phyloP scores from a whole-genome alignment of 2,329 filamentous ascomycete species.

The Camillea tinctor region DNA sequence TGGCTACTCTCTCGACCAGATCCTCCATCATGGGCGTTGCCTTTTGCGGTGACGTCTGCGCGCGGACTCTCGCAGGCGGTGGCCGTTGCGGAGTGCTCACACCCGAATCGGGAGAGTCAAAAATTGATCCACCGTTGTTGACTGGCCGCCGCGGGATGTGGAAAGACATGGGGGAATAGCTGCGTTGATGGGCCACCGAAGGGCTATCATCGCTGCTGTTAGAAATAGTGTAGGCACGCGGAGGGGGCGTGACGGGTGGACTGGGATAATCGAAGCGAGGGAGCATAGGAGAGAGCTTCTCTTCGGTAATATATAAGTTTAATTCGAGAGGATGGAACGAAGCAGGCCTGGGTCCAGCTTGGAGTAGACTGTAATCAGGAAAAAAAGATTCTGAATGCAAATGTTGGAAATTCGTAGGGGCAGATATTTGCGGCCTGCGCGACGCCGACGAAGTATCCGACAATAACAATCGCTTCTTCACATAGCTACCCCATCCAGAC shows the following conservation, averaged over 20 bases:
- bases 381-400: conserved; percentile 42
- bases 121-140: conserved; percentile 33
- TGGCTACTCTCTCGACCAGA: conserved; percentile 56
- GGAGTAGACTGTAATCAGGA: conserved; percentile 22
- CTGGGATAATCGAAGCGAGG: conserved; percentile 47
- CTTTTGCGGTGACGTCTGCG: conserved; percentile 38
- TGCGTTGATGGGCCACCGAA: conserved; percentile 40
- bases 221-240: conserved; percentile 36
- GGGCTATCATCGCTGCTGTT: conserved; percentile 36
- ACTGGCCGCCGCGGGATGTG: conserved; percentile 50
- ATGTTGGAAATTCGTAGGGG: conserved; percentile 60
- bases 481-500: conserved; percentile 42
- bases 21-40: conserved; percentile 43
- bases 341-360: conserved; percentile 30
- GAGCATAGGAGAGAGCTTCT: conserved; percentile 54
- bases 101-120: conserved; percentile 31
- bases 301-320: conserved; percentile 48
- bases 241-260: conserved; percentile 38
- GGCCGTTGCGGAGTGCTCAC: conserved; percentile 42
- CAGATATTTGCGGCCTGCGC: conserved; percentile 57
- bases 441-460: conserved; percentile 38
- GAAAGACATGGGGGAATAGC: conserved; percentile 54
- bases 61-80: conserved; percentile 44
- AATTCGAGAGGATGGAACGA: conserved; percentile 57
- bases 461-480: conserved; percentile 46